A percentile compares a stretch with the other conserved stretches of the same genome.
phyloP scores from a whole-genome alignment of 2,329 filamentous ascomycete genomes.

The Leptographium lundbergii region DNA sequence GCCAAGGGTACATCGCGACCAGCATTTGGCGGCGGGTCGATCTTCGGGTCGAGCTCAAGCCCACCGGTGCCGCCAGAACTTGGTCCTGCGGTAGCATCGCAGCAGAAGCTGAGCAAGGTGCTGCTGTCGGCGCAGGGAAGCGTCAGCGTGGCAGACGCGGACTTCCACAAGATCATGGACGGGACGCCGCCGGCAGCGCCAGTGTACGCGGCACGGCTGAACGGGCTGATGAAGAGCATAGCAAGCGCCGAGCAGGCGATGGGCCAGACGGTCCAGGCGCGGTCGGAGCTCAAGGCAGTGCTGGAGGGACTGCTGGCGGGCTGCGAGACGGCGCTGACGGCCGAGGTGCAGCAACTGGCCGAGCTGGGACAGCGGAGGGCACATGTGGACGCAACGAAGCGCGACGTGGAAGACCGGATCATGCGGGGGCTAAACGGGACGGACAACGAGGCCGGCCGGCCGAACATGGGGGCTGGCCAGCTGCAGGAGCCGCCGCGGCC shows the following conservation, averaged over 20 bases:
- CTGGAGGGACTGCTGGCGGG: constrained; percentile 71
- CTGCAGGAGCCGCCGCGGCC: constrained; percentile 56
- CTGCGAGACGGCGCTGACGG: constrained; percentile 55
- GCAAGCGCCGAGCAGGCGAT: constrained; percentile 82
- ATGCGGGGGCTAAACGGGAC: constrained; percentile 66
- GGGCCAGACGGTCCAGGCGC: constrained; percentile 77
- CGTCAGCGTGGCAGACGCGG: constrained; percentile 58
- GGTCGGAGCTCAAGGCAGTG: constrained; percentile 62
- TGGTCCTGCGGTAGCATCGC: constrained; percentile 57
- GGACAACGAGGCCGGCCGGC: constrained; percentile 24
- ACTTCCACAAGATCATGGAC: constrained; percentile 64
- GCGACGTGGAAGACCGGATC: constrained; percentile 81
- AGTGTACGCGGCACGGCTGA: constrained; percentile 82
- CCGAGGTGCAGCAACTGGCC: constrained; percentile 54
- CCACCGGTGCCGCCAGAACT: constrained; percentile 60
- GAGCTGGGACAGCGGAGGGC: constrained; percentile 54
- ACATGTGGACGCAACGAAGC: constrained; percentile 70
- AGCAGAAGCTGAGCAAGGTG: constrained; percentile 63
- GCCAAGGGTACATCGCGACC: constrained; percentile 38
- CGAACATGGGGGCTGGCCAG: constrained; percentile 33
- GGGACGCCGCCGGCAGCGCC: constrained; percentile 57
- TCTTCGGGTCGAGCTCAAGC: constrained; percentile 18
- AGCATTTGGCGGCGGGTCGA: constrained; percentile 31
- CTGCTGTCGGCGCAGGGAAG: constrained; percentile 54
- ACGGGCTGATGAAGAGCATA: constrained; percentile 77